Percentiles rank a stretch among this genome's conserved stretches.
Evolutionary conservation across 345 rosid genomes (phyloP).

Genomic region (Linum trigynum): DNA sequence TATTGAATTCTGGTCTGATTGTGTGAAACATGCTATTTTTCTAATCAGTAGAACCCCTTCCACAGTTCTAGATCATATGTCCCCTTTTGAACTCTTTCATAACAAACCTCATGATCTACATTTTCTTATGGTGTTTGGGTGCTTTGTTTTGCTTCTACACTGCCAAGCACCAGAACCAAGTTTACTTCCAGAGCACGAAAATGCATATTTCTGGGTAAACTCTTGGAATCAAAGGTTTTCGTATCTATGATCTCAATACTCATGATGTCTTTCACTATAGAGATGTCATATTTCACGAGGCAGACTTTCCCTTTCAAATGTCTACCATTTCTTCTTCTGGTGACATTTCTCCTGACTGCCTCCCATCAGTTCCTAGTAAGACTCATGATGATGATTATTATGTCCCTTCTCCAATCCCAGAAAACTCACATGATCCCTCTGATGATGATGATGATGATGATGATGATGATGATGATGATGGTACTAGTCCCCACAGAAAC

Average conservation of each 20-base stretch:
- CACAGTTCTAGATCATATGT: not conserved
- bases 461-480: no score
- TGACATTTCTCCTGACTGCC: no score
- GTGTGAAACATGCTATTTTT: not conserved
- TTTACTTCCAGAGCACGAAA: not conserved
- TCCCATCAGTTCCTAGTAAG: no score
- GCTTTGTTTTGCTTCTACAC: not conserved
- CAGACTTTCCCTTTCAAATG: not conserved
- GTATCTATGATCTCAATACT: not conserved
- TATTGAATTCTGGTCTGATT: not conserved
- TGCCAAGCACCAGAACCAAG: not conserved
- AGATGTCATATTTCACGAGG: not conserved
- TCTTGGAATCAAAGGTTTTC: not conserved
- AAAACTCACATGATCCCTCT: no score
- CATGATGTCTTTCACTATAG: not conserved
- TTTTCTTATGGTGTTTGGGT: not conserved
- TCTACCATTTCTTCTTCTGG: no score
- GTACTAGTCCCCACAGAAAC: no score
- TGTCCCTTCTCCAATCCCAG: no score
- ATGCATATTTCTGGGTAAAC: constrained; percentile 1
- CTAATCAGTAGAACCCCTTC: not conserved
- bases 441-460: no score
- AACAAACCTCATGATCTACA: not conserved
- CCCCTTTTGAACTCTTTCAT: not conserved
- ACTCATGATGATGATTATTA: no score